phyloP scores from a whole-genome alignment of 257 asterid genomes.

The Solanum commersonii region DNA sequence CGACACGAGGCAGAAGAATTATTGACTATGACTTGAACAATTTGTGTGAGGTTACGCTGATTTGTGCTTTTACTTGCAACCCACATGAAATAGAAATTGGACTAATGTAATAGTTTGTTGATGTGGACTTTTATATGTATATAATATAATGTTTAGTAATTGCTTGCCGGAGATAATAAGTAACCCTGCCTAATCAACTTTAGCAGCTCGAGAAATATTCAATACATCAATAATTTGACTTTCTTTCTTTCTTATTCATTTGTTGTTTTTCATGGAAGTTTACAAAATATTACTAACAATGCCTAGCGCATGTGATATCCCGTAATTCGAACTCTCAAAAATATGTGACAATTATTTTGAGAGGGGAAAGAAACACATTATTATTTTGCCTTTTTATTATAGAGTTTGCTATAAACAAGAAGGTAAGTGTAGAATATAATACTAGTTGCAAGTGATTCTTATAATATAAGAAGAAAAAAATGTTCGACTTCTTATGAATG shows the following conservation, averaged over 20 bases:
- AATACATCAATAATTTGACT: slow-evolving; percentile 14
- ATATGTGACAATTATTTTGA: too few relatives aligned
- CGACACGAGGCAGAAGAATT: neutral
- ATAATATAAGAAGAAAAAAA: neutral
- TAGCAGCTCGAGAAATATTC: slow-evolving; percentile 19
- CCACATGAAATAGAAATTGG: neutral
- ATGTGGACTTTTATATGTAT: neutral
- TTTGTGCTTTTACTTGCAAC: neutral
- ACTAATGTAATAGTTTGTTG: neutral
- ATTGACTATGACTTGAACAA: neutral
- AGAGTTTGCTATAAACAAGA: neutral
- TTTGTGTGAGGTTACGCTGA: neutral
- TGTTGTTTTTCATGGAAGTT: neutral
- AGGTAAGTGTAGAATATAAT: neutral
- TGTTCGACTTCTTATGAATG: neutral
- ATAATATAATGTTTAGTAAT: neutral
- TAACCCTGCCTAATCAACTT: neutral
- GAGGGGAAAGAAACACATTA: neutral
- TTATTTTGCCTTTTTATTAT: neutral
- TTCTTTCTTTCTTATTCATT: neutral
- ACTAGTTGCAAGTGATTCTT: neutral
- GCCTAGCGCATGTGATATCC: neutral
- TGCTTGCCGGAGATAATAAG: slow-evolving; percentile 15
- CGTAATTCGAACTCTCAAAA: neutral
- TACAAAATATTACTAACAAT: neutral